Percentiles rank a stretch among this genome's conserved stretches.
phyloP scores from a whole-genome alignment of 2,329 filamentous ascomycete genomes.

The Chrysosphaeria jannelii region DNA sequence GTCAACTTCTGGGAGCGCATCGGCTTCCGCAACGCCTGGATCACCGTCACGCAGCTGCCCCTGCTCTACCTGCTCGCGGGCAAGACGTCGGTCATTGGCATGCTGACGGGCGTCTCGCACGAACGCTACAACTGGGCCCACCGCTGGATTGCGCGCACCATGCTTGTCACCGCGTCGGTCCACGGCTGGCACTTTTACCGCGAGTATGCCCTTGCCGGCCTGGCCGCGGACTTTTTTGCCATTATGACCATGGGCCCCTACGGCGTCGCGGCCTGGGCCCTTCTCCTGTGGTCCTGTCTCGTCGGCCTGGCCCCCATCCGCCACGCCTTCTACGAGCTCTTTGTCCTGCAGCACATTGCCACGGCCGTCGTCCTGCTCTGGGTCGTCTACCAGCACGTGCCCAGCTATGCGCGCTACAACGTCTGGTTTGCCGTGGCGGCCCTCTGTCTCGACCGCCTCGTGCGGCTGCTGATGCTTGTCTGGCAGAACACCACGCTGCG shows the following conservation, averaged over 20 bases:
- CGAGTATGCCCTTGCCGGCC: slow-evolving; percentile 28
- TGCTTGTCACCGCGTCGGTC: slow-evolving; percentile 35
- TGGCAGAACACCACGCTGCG: slow-evolving; percentile 21
- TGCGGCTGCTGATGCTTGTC: slow-evolving; percentile 16
- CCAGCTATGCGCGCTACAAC: slow-evolving; percentile 24
- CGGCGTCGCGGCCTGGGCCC: slow-evolving; percentile 33
- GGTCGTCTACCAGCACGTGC: slow-evolving; percentile 31
- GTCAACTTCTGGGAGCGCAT: slow-evolving; percentile 31
- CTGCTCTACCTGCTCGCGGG: slow-evolving; percentile 30
- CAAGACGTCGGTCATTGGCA: slow-evolving; percentile 27
- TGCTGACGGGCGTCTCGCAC: slow-evolving; percentile 30
- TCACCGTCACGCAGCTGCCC: slow-evolving; percentile 31
- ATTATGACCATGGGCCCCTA: slow-evolving; percentile 35
- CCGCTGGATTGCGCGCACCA: slow-evolving; percentile 37
- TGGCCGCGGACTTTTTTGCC: slow-evolving; percentile 24
- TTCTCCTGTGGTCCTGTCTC: slow-evolving; percentile 33
- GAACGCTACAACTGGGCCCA: slow-evolving; percentile 47
- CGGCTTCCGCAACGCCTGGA: slow-evolving; percentile 37
- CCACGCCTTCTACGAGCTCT: slow-evolving; percentile 36
- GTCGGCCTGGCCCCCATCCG: slow-evolving; percentile 32
- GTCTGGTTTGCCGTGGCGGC: slow-evolving; percentile 35
- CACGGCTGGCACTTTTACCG: slow-evolving; percentile 41
- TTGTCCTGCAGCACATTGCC: slow-evolving; percentile 34
- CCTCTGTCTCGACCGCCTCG: slow-evolving; percentile 29
- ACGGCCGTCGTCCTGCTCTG: slow-evolving; percentile 30